A percentile compares a stretch with the other conserved stretches of the same genome.
These are phyloP conservation scores for Ophiostoma populinum DNA, from an alignment of 2,329 filamentous ascomycete genomes.

Conservation along the genomic window DNA sequence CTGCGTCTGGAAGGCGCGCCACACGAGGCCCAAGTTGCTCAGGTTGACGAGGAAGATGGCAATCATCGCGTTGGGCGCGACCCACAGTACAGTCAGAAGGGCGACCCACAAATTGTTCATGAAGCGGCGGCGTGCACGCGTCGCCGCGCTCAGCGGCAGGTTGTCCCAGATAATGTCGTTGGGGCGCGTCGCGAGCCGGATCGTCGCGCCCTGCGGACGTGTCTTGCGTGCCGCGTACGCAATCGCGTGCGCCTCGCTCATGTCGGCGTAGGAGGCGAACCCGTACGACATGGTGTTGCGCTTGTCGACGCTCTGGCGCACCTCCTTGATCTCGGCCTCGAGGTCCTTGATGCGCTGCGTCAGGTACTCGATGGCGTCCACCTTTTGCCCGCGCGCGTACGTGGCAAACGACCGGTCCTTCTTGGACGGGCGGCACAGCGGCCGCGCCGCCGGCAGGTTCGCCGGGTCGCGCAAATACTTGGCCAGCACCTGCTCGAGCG, in stretches of 20 bases:
- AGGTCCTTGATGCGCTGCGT: constrained; percentile 70
- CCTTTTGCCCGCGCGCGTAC: constrained; percentile 51
- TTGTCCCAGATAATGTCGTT: constrained; percentile 96
- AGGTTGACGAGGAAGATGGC: constrained; percentile 86
- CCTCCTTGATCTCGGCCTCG: constrained; percentile 70
- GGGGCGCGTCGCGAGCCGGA: constrained; percentile 67
- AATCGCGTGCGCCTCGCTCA: constrained; percentile 73
- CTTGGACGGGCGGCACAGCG: constrained; percentile 63
- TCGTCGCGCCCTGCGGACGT: constrained; percentile 59
- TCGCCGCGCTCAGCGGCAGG: constrained; percentile 51
- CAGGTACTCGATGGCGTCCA: constrained; percentile 89
- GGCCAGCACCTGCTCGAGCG: constrained; percentile 68
- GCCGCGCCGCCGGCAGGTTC: constrained; percentile 58
- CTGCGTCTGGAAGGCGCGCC: constrained; percentile 53
- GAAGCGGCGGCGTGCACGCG: constrained; percentile 54
- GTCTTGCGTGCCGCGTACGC: constrained; percentile 69
- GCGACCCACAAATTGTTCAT: constrained; percentile 74
- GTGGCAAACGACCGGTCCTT: constrained; percentile 52
- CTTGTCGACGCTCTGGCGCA: constrained; percentile 66
- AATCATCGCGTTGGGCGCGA: constrained; percentile 84
- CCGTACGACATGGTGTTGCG: constrained; percentile 81
- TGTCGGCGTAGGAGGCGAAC: constrained; percentile 83
- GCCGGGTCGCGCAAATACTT: constrained; percentile 83
- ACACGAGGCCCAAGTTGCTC: constrained; percentile 61
- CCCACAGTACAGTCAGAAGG: constrained; percentile 68